Evolutionary conservation across 1,284 basidiomycete species (phyloP).

Genomic region (Trichosporon coremiiforme): DNA sequence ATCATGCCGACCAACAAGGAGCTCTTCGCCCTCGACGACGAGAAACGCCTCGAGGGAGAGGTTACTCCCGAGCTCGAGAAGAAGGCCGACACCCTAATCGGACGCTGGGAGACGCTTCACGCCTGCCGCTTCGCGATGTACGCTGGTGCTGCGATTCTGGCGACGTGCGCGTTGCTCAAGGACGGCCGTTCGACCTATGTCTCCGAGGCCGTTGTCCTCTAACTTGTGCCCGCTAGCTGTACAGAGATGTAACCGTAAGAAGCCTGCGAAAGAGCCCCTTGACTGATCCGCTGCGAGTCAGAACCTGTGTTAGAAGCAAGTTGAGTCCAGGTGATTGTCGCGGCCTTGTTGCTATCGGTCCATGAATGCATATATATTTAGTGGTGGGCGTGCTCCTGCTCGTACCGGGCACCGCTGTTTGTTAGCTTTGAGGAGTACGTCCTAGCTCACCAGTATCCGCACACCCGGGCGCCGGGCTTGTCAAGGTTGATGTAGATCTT

Average conservation of each 20-base stretch:
- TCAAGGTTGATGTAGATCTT: slow-evolving; percentile 94
- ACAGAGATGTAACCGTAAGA: too few relatives aligned
- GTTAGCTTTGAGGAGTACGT: slow-evolving; percentile 25
- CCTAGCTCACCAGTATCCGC: slow-evolving; percentile 72
- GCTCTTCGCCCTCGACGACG: slow-evolving; percentile 26
- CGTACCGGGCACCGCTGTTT: slow-evolving; percentile 76
- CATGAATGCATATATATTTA: slow-evolving; percentile 33
- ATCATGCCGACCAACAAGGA: slow-evolving; percentile 34
- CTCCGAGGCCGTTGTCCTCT: not conserved
- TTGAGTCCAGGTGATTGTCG: not conserved
- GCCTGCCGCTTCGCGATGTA: slow-evolving; percentile 25
- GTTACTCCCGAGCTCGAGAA: slow-evolving; percentile 1
- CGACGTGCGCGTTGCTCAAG: slow-evolving; percentile 24
- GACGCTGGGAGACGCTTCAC: slow-evolving; percentile 37
- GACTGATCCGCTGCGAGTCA: not conserved
- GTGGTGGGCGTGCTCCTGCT: slow-evolving; percentile 65
- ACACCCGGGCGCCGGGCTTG: slow-evolving; percentile 69
- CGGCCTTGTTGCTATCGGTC: slow-evolving; percentile 2
- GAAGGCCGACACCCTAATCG: slow-evolving; percentile 25
- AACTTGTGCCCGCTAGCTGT: too few relatives aligned
- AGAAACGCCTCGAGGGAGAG: slow-evolving; percentile 19
- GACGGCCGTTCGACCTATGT: slow-evolving; percentile 5
- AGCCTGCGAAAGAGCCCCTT: too few relatives aligned
- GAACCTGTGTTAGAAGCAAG: not conserved
- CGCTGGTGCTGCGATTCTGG: slow-evolving; percentile 22